phyloP scores from a whole-genome alignment of 2,329 filamentous ascomycete species.

The Purpureocillium takamizusanense region DNA sequence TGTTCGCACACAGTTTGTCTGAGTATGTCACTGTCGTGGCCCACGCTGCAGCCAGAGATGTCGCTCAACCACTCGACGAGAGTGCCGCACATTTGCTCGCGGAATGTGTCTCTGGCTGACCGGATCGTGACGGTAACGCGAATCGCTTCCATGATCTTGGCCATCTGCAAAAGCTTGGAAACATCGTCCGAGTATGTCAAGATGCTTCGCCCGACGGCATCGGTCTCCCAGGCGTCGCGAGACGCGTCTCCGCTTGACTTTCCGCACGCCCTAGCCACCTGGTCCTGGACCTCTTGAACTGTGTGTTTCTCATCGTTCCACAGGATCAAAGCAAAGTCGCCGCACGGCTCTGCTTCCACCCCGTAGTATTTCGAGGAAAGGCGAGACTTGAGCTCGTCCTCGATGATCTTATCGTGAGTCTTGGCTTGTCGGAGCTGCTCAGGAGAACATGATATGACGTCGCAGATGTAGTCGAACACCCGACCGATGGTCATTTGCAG shows the following conservation, averaged over 20 bases:
- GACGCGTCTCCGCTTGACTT: slow-evolving; percentile 61
- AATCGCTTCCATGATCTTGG: slow-evolving; percentile 85
- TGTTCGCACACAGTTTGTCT: slow-evolving; percentile 83
- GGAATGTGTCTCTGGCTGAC: slow-evolving; percentile 87
- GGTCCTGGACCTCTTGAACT: slow-evolving; percentile 78
- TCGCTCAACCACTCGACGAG: slow-evolving; percentile 95
- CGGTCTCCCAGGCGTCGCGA: slow-evolving; percentile 75
- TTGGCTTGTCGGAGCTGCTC: slow-evolving; percentile 87
- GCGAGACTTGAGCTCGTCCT: slow-evolving; percentile 74
- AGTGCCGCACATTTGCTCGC: slow-evolving; percentile 97
- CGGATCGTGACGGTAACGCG: slow-evolving; percentile 93
- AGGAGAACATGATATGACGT: slow-evolving; percentile 94
- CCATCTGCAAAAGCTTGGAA: slow-evolving; percentile 63
- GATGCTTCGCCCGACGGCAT: slow-evolving; percentile 79
- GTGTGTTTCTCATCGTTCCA: slow-evolving; percentile 99
- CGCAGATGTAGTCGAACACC: slow-evolving; percentile 88
- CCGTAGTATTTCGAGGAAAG: slow-evolving; percentile 65
- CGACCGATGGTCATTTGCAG: slow-evolving; percentile 81
- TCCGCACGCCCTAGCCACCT: slow-evolving; percentile 82
- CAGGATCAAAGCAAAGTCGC: slow-evolving; percentile 73
- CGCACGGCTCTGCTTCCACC: slow-evolving; percentile 30
- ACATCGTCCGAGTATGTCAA: slow-evolving; percentile 69
- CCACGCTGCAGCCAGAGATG: slow-evolving; percentile 81
- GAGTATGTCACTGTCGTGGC: slow-evolving; percentile 68
- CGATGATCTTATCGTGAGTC: slow-evolving; percentile 67